Conservation (phyloP, 257 asterid genomes). For the Solanum rostratum region DNA sequence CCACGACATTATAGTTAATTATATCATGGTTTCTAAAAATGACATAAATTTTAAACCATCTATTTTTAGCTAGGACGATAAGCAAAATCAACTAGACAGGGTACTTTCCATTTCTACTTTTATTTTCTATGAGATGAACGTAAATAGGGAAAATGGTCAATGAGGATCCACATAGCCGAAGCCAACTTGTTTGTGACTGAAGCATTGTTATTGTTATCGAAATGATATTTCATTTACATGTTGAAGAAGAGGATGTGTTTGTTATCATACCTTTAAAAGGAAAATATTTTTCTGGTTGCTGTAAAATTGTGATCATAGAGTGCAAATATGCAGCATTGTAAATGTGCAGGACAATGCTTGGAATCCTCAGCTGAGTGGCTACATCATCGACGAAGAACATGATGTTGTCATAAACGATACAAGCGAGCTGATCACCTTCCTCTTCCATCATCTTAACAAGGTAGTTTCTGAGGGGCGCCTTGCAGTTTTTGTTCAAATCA, state of each 20-base stretch:
- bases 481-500: constrained; percentile 23
- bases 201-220: background rate
- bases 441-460: constrained; percentile 14
- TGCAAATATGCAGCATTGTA: constrained; percentile 16
- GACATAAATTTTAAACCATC: too few species aligned
- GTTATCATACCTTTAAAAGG: constrained; percentile 16
- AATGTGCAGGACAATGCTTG: constrained; percentile 32
- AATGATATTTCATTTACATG: background rate
- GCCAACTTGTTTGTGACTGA: too few species aligned
- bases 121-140: too few species aligned
- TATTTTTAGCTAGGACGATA: too few species aligned
- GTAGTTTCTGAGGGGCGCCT: constrained; percentile 8
- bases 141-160: too few species aligned
- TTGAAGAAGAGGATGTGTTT: background rate
- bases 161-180: too few species aligned
- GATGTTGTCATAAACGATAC: constrained; percentile 31
- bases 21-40: too few species aligned
- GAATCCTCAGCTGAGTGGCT: constrained; percentile 25
- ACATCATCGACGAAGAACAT: constrained; percentile 27
- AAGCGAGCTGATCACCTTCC: constrained; percentile 6
- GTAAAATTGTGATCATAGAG: constrained; percentile 9
- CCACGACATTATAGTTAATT: too few species aligned
- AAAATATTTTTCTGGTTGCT: constrained; percentile 8
- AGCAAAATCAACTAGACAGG: too few species aligned
- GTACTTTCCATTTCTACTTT: too few species aligned